phyloP scores from a whole-genome alignment of 257 asterid genomes.

The Nicotiana tomentosiformis region DNA sequence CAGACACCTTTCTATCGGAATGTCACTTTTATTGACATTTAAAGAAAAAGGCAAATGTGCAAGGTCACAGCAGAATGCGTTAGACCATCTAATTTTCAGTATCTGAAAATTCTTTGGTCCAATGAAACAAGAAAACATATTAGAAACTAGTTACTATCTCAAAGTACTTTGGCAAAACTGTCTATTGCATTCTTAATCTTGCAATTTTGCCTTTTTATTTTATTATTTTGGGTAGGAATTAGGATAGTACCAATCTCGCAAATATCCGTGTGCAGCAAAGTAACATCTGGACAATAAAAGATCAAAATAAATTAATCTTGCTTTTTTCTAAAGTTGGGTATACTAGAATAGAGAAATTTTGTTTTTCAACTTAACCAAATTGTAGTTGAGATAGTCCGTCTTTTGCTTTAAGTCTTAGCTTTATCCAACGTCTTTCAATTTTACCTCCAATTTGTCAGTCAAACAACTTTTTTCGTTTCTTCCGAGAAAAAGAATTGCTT shows the following conservation, averaged over 20 bases:
- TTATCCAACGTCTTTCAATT: background rate
- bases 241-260: background rate
- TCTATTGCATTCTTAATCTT: background rate
- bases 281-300: background rate
- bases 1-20: background rate
- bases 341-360: background rate
- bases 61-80: too few relatives aligned
- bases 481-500: background rate
- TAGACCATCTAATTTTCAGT: too few relatives aligned
- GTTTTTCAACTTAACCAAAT: background rate
- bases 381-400: background rate
- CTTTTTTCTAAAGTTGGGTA: constrained; percentile 5
- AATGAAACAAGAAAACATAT: background rate
- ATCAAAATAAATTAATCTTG: background rate
- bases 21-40: background rate
- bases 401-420: background rate
- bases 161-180: too few relatives aligned
- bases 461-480: background rate
- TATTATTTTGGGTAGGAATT: too few relatives aligned
- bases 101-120: background rate
- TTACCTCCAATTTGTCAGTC: background rate
- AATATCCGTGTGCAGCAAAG: background rate
- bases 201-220: background rate
- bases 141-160: background rate
- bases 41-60: background rate